Percentiles rank a stretch among this genome's conserved stretches.
Conservation (phyloP, 1,284 basidiomycete genomes). For the Fomitopsis betulina region DNA sequence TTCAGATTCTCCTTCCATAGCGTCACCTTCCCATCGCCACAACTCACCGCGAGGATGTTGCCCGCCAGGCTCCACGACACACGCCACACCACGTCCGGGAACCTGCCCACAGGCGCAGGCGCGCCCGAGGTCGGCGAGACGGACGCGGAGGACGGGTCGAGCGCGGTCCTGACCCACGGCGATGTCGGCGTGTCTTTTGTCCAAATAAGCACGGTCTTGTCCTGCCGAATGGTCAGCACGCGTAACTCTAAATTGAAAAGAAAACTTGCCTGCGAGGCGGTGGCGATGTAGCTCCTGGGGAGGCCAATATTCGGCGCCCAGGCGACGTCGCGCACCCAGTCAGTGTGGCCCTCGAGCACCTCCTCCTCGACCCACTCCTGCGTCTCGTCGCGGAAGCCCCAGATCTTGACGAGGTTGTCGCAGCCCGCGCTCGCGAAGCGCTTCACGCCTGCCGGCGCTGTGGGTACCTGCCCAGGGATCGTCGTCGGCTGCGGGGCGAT, state of each 20-base stretch:
- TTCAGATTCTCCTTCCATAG: constrained; percentile 98
- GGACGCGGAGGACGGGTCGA: constrained; percentile 72
- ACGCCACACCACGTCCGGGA: constrained; percentile 95
- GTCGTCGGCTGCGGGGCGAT: constrained; percentile 50
- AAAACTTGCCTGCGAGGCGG: constrained; percentile 76
- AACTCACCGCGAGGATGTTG: constrained; percentile 94
- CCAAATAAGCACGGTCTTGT: constrained; percentile 94
- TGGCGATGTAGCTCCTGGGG: constrained; percentile 92
- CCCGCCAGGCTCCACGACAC: constrained; percentile 97
- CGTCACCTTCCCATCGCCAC: constrained; percentile 96
- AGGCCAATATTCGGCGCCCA: constrained; percentile 98
- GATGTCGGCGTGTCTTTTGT: constrained; percentile 78
- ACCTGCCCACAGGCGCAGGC: constrained; percentile 60
- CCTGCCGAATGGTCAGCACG: constrained; percentile 35
- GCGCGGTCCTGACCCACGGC: constrained; percentile 82
- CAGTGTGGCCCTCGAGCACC: constrained; percentile 83
- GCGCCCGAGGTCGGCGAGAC: constrained; percentile 37
- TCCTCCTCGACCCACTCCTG: constrained; percentile 91
- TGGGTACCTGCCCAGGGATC: constrained; percentile 39
- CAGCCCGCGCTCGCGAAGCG: constrained; percentile 95
- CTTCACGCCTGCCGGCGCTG: constrained; percentile 52
- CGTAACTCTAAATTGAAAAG: neutral
- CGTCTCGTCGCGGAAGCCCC: constrained; percentile 77
- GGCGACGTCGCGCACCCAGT: constrained; percentile 98
- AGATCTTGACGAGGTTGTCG: constrained; percentile 94